Base-by-base conservation (phyloP, 2,329 filamentous ascomycete species). In the Dactylellina drechsleri region DNA sequence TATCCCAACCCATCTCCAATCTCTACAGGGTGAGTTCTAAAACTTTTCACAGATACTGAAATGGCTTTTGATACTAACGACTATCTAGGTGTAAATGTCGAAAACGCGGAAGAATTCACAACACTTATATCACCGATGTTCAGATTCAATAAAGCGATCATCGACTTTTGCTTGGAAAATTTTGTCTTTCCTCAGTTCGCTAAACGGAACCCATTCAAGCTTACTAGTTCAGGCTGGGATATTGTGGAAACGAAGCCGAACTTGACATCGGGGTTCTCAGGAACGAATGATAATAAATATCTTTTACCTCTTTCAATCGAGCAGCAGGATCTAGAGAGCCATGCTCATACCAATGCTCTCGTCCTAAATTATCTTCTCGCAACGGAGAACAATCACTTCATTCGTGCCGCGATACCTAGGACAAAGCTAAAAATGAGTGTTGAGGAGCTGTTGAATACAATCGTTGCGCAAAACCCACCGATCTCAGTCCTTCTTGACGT, bases 191-290 rank as follows among this genome's bases (percentile, higher is more conserved):
- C 88, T 0, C 87, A 84, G 36, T 85, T 89, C 20, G 85, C 87
- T 74, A 88, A 85, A 20, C 86, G 91, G 70, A 92, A 91, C 56
- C 85, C 86, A 0, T 66, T 84, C 7, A 92, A 91, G 73, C 81
- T 92, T 0, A 88, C 87, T 0, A 84, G 87, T 0, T 91, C 89
- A 0, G 89, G 88, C 0, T 92, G 89, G 90, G 89, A 92, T 73
- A 81, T 92, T 16, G 87, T 82, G 0, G 74, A 78, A 20, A 79
- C 82, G 43, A 88, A 85, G 65, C 4, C 16, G 0, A 81, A 87
- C 18, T 83, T 85, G 0, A 88, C 85, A 0, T 89, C 87, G 0
- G 90, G 90, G 0, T 92, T 92, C 78, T 91, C 88, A 65, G 90
- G 90, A 0, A 92, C 90, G 0, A 89, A 88, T 23, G 90, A 92